A percentile compares a stretch with the other conserved stretches of the same genome.
Evolutionary conservation across 805 yeast species (phyloP).

Genomic region (Wickerhamiella sergipiensis): DNA sequence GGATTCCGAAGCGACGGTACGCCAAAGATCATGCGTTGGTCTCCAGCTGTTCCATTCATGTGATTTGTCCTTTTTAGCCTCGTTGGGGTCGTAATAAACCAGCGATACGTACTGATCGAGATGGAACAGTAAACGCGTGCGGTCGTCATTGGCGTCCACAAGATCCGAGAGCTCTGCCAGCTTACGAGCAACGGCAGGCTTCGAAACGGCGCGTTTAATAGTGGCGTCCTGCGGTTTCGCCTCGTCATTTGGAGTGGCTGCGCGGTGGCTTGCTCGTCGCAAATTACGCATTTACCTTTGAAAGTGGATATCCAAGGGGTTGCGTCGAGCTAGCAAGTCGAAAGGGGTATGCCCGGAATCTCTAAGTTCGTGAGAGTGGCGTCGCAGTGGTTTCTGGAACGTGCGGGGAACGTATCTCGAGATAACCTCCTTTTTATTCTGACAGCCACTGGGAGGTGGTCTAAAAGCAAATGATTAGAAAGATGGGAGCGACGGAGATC

Average conservation of each 20-base stretch:
- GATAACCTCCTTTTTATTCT: neutral
- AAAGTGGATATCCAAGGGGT: neutral
- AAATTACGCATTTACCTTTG: neutral
- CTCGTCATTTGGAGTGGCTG: neutral
- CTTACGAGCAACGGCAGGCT: neutral
- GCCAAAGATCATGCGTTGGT: constrained; percentile 28
- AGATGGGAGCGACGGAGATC: neutral
- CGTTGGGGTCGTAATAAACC: constrained; percentile 26
- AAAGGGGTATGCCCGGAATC: neutral
- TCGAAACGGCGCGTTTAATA: neutral
- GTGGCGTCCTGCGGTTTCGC: neutral
- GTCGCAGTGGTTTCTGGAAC: neutral
- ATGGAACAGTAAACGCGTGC: constrained; percentile 27
- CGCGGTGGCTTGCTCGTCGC: neutral
- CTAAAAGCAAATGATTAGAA: neutral
- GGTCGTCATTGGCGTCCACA: constrained; percentile 24
- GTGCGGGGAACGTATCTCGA: neutral
- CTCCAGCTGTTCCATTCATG: constrained; percentile 23
- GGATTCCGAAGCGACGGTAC: constrained; percentile 5
- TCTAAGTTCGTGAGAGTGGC: neutral
- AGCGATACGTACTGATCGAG: constrained; percentile 28
- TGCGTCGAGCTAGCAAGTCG: neutral
- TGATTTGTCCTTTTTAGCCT: constrained; percentile 23
- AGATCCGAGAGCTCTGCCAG: constrained; percentile 10
- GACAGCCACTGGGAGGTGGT: neutral